phyloP scores from a whole-genome alignment of 345 rosid species.

The Pugionium dolabratum region DNA sequence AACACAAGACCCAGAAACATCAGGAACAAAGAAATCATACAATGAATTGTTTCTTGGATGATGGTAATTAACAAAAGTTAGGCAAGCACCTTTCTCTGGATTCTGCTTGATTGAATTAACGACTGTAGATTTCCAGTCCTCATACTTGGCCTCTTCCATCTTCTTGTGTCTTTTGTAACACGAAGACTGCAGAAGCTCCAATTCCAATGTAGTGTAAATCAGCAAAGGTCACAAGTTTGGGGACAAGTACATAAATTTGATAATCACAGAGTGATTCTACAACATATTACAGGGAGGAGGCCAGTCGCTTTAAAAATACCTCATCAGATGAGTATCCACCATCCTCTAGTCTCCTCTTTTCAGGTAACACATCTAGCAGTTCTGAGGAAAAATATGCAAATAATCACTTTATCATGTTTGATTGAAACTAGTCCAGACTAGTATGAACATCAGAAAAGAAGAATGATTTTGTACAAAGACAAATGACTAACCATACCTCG shows the following conservation, averaged over 20 bases:
- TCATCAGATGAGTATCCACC: constrained; percentile 48
- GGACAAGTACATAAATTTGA: background rate
- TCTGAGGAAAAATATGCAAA: background rate
- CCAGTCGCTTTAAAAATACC: constrained; percentile 1
- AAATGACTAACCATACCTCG: constrained; percentile 39
- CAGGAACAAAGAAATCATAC: constrained; percentile 15
- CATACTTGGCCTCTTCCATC: constrained; percentile 59
- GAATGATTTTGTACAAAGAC: background rate
- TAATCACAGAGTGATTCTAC: background rate
- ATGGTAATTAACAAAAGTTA: background rate
- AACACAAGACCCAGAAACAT: background rate
- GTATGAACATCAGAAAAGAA: background rate
- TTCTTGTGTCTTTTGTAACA: constrained; percentile 67
- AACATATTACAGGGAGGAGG: too few species aligned
- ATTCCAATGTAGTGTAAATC: background rate
- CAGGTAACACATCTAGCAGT: constrained; percentile 47
- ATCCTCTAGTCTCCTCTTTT: constrained; percentile 63
- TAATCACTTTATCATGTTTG: background rate
- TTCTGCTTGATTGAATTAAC: constrained; percentile 52
- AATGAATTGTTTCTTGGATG: constrained; percentile 1
- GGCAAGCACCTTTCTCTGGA: constrained; percentile 47
- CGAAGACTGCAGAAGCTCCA: constrained; percentile 51
- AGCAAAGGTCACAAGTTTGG: background rate
- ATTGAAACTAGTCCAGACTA: background rate
- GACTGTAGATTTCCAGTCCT: constrained; percentile 80